These are phyloP conservation scores for Daldinia vernicosa DNA, from an alignment of 495 filamentous ascomycete genomes.

Conservation along the genomic window DNA sequence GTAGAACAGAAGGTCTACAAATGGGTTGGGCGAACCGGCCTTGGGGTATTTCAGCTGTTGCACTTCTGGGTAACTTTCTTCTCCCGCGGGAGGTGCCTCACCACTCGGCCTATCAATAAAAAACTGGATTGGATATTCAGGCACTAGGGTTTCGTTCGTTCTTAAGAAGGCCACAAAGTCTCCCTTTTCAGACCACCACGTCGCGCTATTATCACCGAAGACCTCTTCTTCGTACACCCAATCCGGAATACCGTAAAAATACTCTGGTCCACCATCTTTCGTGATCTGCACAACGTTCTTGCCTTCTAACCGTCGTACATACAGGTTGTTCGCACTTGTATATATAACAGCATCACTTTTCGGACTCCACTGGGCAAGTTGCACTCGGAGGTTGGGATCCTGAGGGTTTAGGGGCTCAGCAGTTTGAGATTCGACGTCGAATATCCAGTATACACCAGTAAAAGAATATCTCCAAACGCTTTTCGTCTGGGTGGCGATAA, in stretches of 20 bases:
- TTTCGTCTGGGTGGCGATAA: constrained; percentile 73
- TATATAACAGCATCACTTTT: constrained; percentile 84
- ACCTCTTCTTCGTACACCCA: constrained; percentile 99
- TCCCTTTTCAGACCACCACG: constrained; percentile 94
- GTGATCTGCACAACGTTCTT: constrained; percentile 75
- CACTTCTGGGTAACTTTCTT: constrained; percentile 91
- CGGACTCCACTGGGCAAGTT: constrained; percentile 92
- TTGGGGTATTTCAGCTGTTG: constrained; percentile 97
- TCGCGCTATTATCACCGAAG: constrained; percentile 78
- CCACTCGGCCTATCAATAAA: constrained; percentile 90
- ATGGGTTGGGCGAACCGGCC: constrained; percentile 90
- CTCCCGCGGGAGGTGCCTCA: constrained; percentile 69
- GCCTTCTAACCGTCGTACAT: constrained; percentile 70
- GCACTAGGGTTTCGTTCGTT: constrained; percentile 91
- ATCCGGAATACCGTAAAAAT: constrained; percentile 97
- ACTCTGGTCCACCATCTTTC: constrained; percentile 80
- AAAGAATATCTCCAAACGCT: constrained; percentile 91
- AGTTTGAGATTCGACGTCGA: constrained; percentile 85
- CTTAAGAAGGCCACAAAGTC: constrained; percentile 88
- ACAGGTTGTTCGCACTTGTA: constrained; percentile 89
- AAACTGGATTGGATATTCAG: constrained; percentile 94
- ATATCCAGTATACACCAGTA: constrained; percentile 88
- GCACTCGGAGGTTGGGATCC: constrained; percentile 71
- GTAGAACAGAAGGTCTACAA: constrained; percentile 88
- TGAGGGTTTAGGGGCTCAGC: constrained; percentile 80